phyloP scores from a whole-genome alignment of 192 early-diverging fungal genomes.

The Obelidium mucronatum region DNA sequence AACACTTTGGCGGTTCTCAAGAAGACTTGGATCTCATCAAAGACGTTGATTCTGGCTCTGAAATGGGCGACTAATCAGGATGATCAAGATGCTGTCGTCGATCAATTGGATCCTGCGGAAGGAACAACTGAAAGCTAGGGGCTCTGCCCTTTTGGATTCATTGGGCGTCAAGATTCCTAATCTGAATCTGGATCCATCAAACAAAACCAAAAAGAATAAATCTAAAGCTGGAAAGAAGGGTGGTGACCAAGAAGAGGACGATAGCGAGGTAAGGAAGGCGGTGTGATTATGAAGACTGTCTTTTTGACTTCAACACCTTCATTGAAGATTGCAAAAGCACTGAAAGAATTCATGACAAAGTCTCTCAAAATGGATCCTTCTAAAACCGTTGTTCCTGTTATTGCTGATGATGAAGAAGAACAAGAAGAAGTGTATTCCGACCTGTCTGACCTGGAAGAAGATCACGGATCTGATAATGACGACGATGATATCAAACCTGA shows the following conservation, averaged over 20 bases:
- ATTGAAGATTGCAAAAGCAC: slow-evolving; percentile 36
- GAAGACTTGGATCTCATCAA: slow-evolving; percentile 64
- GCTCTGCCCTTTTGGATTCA: not conserved
- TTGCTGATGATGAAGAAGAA: slow-evolving; percentile 46
- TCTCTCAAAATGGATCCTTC: slow-evolving; percentile 46
- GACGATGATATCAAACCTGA: slow-evolving; percentile 27
- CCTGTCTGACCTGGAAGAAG: slow-evolving; percentile 17
- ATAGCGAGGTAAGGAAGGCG: slow-evolving; percentile 25
- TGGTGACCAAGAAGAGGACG: slow-evolving; percentile 25
- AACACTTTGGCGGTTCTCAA: slow-evolving; percentile 66
- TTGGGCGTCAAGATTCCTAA: not conserved
- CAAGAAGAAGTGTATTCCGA: slow-evolving; percentile 37
- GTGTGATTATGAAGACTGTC: no score
- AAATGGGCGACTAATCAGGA: slow-evolving; percentile 30
- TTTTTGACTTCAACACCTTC: no score
- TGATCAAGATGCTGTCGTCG: no score
- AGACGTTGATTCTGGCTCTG: slow-evolving; percentile 59
- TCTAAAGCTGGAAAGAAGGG: slow-evolving; percentile 19
- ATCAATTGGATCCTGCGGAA: no score
- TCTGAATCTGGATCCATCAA: no score
- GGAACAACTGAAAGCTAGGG: slow-evolving; percentile 21
- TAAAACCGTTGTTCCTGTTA: slow-evolving; percentile 36
- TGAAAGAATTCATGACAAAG: slow-evolving; percentile 44
- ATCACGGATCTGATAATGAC: slow-evolving; percentile 29
- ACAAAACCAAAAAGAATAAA: slow-evolving; percentile 16